Conservation (phyloP, 2,329 filamentous ascomycete species). For the Septoria petroselini region DNA sequence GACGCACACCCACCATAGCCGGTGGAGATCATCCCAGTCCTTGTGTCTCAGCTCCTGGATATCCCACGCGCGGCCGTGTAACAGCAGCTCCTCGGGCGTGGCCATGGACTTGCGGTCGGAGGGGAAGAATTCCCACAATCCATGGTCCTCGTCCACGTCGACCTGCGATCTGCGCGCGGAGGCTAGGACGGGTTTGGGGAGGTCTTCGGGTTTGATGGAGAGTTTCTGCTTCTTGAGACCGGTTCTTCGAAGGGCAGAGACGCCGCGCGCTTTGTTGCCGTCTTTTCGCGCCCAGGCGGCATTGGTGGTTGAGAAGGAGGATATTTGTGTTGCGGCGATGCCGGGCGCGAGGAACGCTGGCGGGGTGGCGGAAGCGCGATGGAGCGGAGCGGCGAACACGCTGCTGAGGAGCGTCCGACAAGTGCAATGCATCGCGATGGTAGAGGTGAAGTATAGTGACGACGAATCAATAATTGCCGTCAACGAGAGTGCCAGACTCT, state of each 20-base stretch:
- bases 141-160: slow-evolving; percentile 69
- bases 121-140: slow-evolving; percentile 90
- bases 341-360: slow-evolving; percentile 39
- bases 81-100: slow-evolving; percentile 66
- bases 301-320: slow-evolving; percentile 34
- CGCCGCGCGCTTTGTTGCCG: slow-evolving; percentile 73
- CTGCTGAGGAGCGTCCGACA: slow-evolving; percentile 22
- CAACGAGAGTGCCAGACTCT: too few species aligned
- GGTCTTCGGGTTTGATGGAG: slow-evolving; percentile 65
- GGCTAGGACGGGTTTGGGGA: slow-evolving; percentile 69
- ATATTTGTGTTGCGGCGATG: slow-evolving; percentile 27
- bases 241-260: slow-evolving; percentile 75
- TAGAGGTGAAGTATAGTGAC: too few species aligned
- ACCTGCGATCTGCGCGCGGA: slow-evolving; percentile 55
- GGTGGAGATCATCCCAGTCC: slow-evolving; percentile 89
- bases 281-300: slow-evolving; percentile 53
- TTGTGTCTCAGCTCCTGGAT: slow-evolving; percentile 82
- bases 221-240: slow-evolving; percentile 57
- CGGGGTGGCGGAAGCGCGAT: slow-evolving; percentile 27
- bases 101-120: slow-evolving; percentile 65
- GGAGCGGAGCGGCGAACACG: slow-evolving; percentile 17
- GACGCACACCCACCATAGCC: slow-evolving; percentile 89
- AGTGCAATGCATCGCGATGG: slow-evolving; percentile 26
- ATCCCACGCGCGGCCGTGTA: slow-evolving; percentile 79
- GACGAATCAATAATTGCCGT: too few species aligned